phyloP scores from a whole-genome alignment of 345 rosid genomes.

The Kandelia obovata region DNA sequence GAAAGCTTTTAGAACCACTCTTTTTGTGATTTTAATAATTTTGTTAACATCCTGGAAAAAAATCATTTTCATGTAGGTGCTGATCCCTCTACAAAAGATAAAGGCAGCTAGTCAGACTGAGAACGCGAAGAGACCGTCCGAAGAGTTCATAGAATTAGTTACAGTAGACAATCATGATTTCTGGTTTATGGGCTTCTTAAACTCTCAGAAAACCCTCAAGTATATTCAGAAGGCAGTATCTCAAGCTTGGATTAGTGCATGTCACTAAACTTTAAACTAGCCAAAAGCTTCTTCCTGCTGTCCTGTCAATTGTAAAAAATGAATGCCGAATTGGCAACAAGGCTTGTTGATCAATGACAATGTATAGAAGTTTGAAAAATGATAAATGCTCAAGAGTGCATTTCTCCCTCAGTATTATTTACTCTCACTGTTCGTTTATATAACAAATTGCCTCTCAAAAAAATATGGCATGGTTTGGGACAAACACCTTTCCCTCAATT shows the following conservation, averaged over 20 bases:
- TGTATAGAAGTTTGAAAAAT: not conserved
- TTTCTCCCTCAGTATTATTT: no score
- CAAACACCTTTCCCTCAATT: no score
- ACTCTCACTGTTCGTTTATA: no score
- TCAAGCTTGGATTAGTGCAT: constrained; percentile 18
- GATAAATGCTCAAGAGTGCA: not conserved
- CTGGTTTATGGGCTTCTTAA: constrained; percentile 91
- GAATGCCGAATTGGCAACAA: constrained; percentile 4
- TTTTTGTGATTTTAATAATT: not conserved
- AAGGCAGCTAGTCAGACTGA: constrained; percentile 46
- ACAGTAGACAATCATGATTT: constrained; percentile 72
- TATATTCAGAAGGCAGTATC: constrained; percentile 50
- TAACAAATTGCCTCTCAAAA: no score
- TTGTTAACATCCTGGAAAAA: not conserved
- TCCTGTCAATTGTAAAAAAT: constrained; percentile 11
- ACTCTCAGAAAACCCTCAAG: constrained; percentile 61
- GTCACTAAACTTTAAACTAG: constrained; percentile 24
- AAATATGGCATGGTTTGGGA: no score
- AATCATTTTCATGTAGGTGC: constrained; percentile 28
- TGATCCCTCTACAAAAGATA: constrained; percentile 58
- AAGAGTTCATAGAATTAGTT: constrained; percentile 62
- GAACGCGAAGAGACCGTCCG: constrained; percentile 59
- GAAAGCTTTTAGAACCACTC: not conserved
- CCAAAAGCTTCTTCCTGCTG: constrained; percentile 11
- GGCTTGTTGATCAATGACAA: constrained; percentile 6